Evolutionary conservation across 768 basidiomycete species (phyloP), one percentile per base, ranked within the genome.

Genomic region (Hericium alpestre): DNA sequence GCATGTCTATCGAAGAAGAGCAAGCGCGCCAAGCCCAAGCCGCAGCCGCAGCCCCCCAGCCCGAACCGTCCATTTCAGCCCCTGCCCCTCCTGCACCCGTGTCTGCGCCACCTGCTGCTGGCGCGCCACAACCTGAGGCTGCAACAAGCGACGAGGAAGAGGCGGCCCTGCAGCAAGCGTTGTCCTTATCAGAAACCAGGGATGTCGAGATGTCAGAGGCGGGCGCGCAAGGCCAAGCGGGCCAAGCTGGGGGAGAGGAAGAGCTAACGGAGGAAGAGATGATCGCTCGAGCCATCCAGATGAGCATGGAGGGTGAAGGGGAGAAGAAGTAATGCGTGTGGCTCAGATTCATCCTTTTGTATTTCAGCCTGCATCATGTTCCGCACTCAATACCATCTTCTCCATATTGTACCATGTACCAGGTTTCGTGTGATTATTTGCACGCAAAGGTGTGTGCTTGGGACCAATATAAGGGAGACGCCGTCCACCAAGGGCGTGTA

Each of bases 1-100:
- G 94, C 38, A 91, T 98, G 90, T 97, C 94, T 1, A 84, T 98
- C 79, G 90, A 95, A 73, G 93, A 96, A 67, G 92, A 93, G 53
- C 83, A 86, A 65, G 91, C 90, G 16, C 84, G 93, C 11, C 76
- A 80, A 76, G 76, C 76, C 11, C 76, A 80, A 76, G 76, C 76
- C 9, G 74, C 77, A 5, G 74, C 71, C 52, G 49, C 49, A 25
- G 74, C 79, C 16, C 73, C 69, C 0, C 46, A 69, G 1, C 49
- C 70, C 3, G 55, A 62, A 0, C 54, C 71, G 15, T 58, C 67
- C 10, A 50, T 68, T 22, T 53, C 65, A 60, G 56, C 76, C n/a
- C 65, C 74, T 13, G 63, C 69, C 10, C 59, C 71, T 16, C 58
- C 75, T 5, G 60, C 71, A n/a, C 57, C 71, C 6, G 70, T 73